Evolutionary conservation across 257 asterid species (phyloP), one percentile per base, ranked within the genome.

Genomic region (Lavandula angustifolia): DNA sequence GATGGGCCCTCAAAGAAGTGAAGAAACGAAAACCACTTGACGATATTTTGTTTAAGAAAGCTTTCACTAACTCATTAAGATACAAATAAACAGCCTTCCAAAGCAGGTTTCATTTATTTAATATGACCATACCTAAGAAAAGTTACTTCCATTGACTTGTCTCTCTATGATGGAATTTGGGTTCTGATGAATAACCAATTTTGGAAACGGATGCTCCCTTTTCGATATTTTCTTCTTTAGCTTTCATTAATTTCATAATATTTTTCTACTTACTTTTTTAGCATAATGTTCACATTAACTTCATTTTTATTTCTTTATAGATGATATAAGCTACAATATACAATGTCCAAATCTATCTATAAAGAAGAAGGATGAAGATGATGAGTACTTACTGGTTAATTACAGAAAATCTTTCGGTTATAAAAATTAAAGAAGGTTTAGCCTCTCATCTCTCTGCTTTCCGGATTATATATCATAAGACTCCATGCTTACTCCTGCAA

Each of bases 261-360:
- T 8, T n/a, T 33, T 17, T 56, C 27, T 2, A 22, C 27, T 22
- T 22, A 22, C 27, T 22, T 2, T 22, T 22, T 22, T 22, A 22
- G 27, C 27, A 22, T 22, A 22, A 22, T 22, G 27, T 48, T 38
- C 38, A 34, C 50, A 60, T 14, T 3, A 33, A 35, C 11, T 35
- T 50, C 37, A 17, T 12, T 6, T 7, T 10, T 63, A 50, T 13
- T 53, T 33, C 33, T 27, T 31, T 35, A 3, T 8, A 33, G 86
- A 76, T 54, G 84, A 82, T 60, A 82, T 60, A 64, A 63, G 12
- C 66, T 80, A 81, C 91, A 64, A 72, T 56, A 68, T 56, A 73
- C 1, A 73, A 22, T 1, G 1, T 22, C 2, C 27, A 22, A 22
- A 22, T 22, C 27, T 22, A 22, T 22, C 27, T 0, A 22, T 22